Conservation (phyloP, 2,329 filamentous ascomycete genomes). For the Polytolypa hystricis region DNA sequence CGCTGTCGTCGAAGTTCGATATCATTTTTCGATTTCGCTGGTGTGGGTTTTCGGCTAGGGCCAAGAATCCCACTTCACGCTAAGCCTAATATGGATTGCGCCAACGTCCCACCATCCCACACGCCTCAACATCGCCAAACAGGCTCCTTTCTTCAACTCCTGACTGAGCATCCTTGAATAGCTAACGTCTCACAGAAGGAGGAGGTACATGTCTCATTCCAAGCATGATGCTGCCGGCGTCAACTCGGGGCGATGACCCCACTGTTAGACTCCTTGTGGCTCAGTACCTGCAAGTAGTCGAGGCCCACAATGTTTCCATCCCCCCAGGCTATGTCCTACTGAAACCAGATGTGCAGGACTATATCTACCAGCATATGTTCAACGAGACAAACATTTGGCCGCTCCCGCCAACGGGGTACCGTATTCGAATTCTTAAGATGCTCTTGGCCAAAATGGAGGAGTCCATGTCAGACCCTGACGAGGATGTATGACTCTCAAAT, state of each 20-base stretch:
- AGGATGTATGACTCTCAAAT: conserved; percentile 62
- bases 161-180: too few relatives aligned
- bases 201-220: too few relatives aligned
- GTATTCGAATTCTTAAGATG: conserved; percentile 60
- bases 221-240: too few relatives aligned
- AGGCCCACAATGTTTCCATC: conserved; percentile 50
- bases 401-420: conserved; percentile 58
- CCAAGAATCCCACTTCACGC: conserved; percentile 13
- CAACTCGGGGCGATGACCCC: too few relatives aligned
- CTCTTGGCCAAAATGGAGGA: conserved; percentile 60
- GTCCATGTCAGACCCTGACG: conserved; percentile 68
- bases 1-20: conserved; percentile 19
- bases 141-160: neutral
- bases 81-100: conserved; percentile 18
- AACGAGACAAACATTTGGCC: conserved; percentile 43
- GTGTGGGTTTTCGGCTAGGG: conserved; percentile 34
- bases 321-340: conserved; percentile 51
- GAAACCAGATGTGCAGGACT: conserved; percentile 51
- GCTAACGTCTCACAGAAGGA: too few relatives aligned
- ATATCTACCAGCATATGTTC: conserved; percentile 58
- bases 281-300: conserved; percentile 72
- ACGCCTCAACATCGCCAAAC: conserved; percentile 7
- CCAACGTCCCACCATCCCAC: conserved; percentile 4
- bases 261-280: conserved; percentile 34
- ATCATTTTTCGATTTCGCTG: conserved; percentile 31